Evolutionary conservation across 331 rosid species (phyloP), one percentile per base, ranked within the genome.

Genomic region (Spiraea crenata): DNA sequence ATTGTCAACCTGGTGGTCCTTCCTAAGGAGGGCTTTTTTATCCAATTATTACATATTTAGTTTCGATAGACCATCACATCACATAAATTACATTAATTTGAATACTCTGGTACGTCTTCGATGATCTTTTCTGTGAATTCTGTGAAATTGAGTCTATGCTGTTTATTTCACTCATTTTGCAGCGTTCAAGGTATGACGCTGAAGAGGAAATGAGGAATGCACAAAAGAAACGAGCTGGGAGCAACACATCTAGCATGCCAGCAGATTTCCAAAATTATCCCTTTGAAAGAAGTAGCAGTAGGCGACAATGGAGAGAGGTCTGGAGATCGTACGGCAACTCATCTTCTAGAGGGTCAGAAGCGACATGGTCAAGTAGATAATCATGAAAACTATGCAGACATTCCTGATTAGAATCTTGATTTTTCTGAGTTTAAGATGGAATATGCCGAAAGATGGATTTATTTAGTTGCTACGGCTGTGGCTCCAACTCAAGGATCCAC

Each of bases 191-290:
- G 64, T 93, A 93, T 52, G 96, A 91, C 58, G 88, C 85, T 8
- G 99, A 93, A 78, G 99, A 91, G 80, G 96, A 91, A 82, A 77
- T 83, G 88, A 89, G 97, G 75, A 89, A 81, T 77, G 82, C 85
- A 52, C 92, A 75, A 67, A 93, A 79, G 95, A 89, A 82, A 77
- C 85, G 88, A 50, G 73, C 72, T 66, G 99, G 86, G 77, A 82
- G 81, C 64, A 71, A 76, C 82, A 69, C 86, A 31, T 76, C 88
- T 37, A 91, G 90, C 83, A 74, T 82, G 74, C 86, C 82, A 42
- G 63, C 79, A 19, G 96, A 93, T 52, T 59, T 71, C 66, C 92
- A 89, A 71, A 74, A 67, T 72, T 71, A 70, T 76, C 89, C 92
- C 39, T 87, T 67, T 76, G 99, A 89, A 54, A 87, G 81, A 77